A percentile compares a stretch with the other conserved stretches of the same genome.
Evolutionary conservation across 371 early-diverging fungal genomes (phyloP).

Genomic region (Haplosporangium sp.): DNA sequence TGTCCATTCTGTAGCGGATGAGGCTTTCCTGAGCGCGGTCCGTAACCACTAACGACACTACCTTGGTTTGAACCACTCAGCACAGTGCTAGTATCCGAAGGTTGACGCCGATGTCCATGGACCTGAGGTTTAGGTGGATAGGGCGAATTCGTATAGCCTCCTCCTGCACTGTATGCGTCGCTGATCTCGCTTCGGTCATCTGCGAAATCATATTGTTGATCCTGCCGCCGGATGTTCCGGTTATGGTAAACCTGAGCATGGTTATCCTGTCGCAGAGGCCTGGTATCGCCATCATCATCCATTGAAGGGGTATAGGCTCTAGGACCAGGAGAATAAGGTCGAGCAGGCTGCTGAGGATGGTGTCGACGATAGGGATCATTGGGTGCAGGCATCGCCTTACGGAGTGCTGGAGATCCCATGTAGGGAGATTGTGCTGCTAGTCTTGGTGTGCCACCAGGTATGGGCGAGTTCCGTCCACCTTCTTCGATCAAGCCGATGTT

Average conservation of each 20-base stretch:
- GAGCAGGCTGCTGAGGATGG: conserved; percentile 32
- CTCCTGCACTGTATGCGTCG: conserved; percentile 39
- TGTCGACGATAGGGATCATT: conserved; percentile 53
- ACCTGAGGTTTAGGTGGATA: conserved; percentile 27
- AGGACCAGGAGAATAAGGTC: conserved; percentile 50
- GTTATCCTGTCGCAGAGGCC: conserved; percentile 48
- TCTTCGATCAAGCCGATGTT: conserved; percentile 43
- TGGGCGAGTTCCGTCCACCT: conserved; percentile 29
- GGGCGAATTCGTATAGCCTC: conserved; percentile 23
- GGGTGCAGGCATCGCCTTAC: conserved; percentile 33
- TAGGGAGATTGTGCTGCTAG: conserved; percentile 30
- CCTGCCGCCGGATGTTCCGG: conserved; percentile 37
- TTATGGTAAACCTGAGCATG: conserved; percentile 52
- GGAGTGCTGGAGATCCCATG: conserved; percentile 46
- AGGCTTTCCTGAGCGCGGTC: conserved; percentile 22
- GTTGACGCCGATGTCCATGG: conserved; percentile 36
- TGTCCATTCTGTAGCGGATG: conserved; percentile 37
- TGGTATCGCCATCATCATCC: conserved; percentile 46
- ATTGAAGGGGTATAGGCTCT: conserved; percentile 47
- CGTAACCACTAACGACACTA: conserved; percentile 46
- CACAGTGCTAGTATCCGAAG: conserved; percentile 50
- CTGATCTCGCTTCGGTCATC: conserved; percentile 52
- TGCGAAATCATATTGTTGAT: conserved; percentile 46
- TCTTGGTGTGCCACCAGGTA: conserved; percentile 34
- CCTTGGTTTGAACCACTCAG: conserved; percentile 54